Percentiles rank a stretch among this genome's conserved stretches.
Evolutionary conservation across 1,139 yeast species (phyloP).

Genomic region (Protomyces inouyei): DNA sequence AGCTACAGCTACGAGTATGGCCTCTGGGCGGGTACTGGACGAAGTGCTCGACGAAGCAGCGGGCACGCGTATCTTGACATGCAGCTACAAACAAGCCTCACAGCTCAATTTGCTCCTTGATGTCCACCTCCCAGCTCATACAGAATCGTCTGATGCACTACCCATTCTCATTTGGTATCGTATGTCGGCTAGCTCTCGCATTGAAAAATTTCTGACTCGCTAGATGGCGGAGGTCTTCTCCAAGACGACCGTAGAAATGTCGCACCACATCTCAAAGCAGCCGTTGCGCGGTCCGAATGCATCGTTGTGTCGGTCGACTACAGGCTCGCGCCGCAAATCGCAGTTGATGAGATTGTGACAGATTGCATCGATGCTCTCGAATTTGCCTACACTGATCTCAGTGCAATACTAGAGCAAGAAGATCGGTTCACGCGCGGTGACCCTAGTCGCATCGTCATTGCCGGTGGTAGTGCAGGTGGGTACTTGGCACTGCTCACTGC

Average conservation of each 20-base stretch:
- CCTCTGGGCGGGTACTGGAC: too few species aligned
- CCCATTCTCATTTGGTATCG: background rate
- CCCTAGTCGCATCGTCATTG: constrained; percentile 42
- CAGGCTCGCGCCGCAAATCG: constrained; percentile 47
- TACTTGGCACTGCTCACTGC: constrained; percentile 46
- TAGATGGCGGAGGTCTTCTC: constrained; percentile 13
- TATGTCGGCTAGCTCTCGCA: background rate
- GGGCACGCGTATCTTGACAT: background rate
- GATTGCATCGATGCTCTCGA: constrained; percentile 43
- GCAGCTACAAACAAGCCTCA: background rate
- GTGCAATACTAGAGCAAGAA: background rate
- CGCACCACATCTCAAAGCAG: constrained; percentile 2
- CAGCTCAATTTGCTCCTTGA: background rate
- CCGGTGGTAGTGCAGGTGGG: constrained; percentile 52
- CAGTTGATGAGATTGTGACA: constrained; percentile 49
- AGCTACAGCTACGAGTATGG: background rate
- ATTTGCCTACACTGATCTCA: constrained; percentile 24
- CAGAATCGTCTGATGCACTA: background rate
- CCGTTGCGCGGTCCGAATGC: background rate
- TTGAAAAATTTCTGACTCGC: background rate
- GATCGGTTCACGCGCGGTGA: constrained; percentile 31
- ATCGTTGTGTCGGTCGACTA: constrained; percentile 41
- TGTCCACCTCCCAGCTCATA: background rate
- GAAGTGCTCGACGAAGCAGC: too few species aligned
- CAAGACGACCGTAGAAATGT: constrained; percentile 10